Conservation (phyloP, 805 yeast species). For the Starmerella sirachaensis region DNA sequence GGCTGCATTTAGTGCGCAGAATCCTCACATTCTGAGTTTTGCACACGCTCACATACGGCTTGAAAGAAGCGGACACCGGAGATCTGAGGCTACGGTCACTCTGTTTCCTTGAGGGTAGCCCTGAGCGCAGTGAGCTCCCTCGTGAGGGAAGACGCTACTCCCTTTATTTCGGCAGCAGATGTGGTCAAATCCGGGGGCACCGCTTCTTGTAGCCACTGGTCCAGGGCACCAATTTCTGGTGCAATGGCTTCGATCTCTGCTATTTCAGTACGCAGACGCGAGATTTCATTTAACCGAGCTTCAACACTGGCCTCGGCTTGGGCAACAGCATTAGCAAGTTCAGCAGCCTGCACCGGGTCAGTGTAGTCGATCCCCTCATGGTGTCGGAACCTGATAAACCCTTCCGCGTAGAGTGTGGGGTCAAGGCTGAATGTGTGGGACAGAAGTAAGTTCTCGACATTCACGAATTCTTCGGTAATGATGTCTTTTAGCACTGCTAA, state of each 20-base stretch:
- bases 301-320: slow-evolving; percentile 5
- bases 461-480: slow-evolving; percentile 1
- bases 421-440: slow-evolving; percentile 8
- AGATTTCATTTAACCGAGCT: slow-evolving; percentile 1
- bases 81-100: too few relatives aligned
- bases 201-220: slow-evolving; percentile 6
- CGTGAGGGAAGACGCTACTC: too few relatives aligned
- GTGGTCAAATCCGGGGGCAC: too few relatives aligned
- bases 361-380: slow-evolving; percentile 17
- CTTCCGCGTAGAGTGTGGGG: slow-evolving; percentile 12
- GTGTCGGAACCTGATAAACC: slow-evolving; percentile 15
- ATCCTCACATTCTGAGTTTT: too few relatives aligned
- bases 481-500: slow-evolving; percentile 1
- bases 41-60: too few relatives aligned
- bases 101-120: too few relatives aligned
- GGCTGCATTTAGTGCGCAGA: too few relatives aligned
- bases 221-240: slow-evolving; percentile 1
- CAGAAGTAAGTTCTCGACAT: slow-evolving; percentile 11
- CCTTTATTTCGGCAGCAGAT: too few relatives aligned
- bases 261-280: slow-evolving; percentile 1
- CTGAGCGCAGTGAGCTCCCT: too few relatives aligned
- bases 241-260: background rate
- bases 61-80: too few relatives aligned
- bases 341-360: slow-evolving; percentile 5
- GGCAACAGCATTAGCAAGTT: background rate